Base-by-base conservation (phyloP, 495 filamentous ascomycete genomes). In the Daldinia grandis region DNA sequence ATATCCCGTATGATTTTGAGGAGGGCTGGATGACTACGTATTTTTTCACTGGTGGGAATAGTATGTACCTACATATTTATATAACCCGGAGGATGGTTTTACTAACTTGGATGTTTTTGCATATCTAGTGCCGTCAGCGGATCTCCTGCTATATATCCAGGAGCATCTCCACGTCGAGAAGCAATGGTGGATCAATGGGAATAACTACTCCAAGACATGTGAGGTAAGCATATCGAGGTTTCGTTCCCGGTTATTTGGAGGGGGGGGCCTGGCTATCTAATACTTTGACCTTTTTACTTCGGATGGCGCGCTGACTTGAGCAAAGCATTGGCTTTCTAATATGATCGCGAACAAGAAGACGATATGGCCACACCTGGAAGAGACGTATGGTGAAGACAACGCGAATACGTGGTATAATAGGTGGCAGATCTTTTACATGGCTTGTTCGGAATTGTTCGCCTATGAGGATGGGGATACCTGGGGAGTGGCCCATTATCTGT, bases 361-460 rank as follows among this genome's bases (percentile, higher is more conserved):
- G 55, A 81, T 90, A 17, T 87, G 87, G 86, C 86, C 85, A 19
- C 80, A 85, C 77, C 69, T 90, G 65, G 81, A 83, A 49, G 84
- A 88, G 66, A 87, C 87, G 30, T 90, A 90, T 74, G 87, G 88
- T 3, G 81, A 83, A 68, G 78, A 84, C 5, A 80, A 86, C 27
- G 82, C 83, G 9, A 69, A 72, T 50, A 84, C 81, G 68, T 91
- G 87, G 89, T 89, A 83, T 69, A 82, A 89, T 73, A 79, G 88
- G 66, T 91, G 88, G 89, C 83, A 89, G 80, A 84, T 90, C 64
- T 92, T 89, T 69, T 89, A 90, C 74, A 81, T 91, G 81, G 88
- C 87, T 44, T 90, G 87, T 72, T 86, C 87, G 55, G 89, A 91
- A 77, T 73, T 90, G 58, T 91, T 91, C 76, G 84, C 82, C 21